Evolutionary conservation across 768 basidiomycete genomes (phyloP), one percentile per base, ranked within the genome.

Genomic region (Gautieria morchelliformis): DNA sequence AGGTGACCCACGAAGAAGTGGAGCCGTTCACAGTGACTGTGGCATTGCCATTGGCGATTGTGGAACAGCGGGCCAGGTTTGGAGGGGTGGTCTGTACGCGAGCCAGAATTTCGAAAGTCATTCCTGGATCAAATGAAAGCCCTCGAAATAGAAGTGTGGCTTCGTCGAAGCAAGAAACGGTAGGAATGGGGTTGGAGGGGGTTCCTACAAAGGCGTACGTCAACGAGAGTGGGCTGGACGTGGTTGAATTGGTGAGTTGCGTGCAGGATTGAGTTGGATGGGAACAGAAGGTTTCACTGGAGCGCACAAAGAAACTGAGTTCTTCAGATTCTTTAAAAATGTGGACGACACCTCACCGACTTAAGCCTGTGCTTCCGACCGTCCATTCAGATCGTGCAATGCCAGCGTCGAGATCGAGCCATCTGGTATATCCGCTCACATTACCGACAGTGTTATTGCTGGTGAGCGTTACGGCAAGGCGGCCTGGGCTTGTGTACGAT

Each of bases 391-490:
- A 81, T 32, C 76, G 74, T 8, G 78, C 74, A 35, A 84, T 67
- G 2, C 75, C 84, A 59, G 78, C 69, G 59, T 89, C 85, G 32
- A 89, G 70, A 60, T 89, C 85, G 33, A 89, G 72, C 80, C 83
- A 88, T 24, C 87, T 77, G 24, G 67, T 72, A 63, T 24, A 85
- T 60, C 42, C 24, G 10, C 75, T 79, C 0, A 79, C 74, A 3
- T 85, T 58, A 1, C 22, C 41, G 30, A 20, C 19, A 4, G 53
- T 41, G 22, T 30, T 37, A 51, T 60, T 49, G 14, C 30, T 24
- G 17, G 49, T 19, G 4, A 56, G n/a, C 27, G 45, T 44, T 19
- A 54, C 47, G n/a, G 58, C 53, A 12, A 88, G 66, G 63, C 81
- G 76, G 5, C 85, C 85, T 6, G 87, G 81, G 5, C 80, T 80